Percentiles rank a stretch among this genome's conserved stretches.
These are phyloP conservation scores for Fusarium sp. DNA, from an alignment of 2,329 filamentous ascomycete genomes.

Conservation along the genomic window DNA sequence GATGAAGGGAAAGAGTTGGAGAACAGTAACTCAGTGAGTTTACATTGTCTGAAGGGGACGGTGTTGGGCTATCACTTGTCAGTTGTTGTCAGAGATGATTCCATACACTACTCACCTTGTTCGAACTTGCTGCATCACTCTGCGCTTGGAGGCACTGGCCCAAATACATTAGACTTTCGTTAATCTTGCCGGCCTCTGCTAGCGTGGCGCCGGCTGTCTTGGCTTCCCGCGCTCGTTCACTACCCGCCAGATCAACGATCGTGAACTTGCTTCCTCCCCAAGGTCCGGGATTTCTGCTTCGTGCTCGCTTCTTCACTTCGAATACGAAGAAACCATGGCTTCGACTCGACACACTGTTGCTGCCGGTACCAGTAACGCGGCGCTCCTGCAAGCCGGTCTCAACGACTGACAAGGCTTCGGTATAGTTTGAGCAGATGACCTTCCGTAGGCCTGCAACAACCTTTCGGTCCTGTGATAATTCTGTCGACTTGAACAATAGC, in stretches of 20 bases:
- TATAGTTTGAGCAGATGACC: slow-evolving; percentile 82
- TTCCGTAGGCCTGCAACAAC: slow-evolving; percentile 93
- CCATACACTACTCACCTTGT: slow-evolving; percentile 67
- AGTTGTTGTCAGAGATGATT: slow-evolving; percentile 7
- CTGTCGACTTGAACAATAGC: slow-evolving; percentile 91
- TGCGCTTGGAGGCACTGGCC: slow-evolving; percentile 98
- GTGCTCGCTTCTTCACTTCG: slow-evolving; percentile 85
- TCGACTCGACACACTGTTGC: slow-evolving; percentile 90
- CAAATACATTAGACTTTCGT: slow-evolving; percentile 97
- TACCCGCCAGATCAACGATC: slow-evolving; percentile 92
- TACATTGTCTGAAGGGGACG: slow-evolving; percentile 85
- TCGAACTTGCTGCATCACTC: slow-evolving; percentile 78
- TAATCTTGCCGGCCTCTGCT: slow-evolving; percentile 97
- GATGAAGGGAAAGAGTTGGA: slow-evolving; percentile 85
- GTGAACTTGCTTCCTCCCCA: slow-evolving; percentile 86
- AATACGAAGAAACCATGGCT: slow-evolving; percentile 97
- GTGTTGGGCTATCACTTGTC: slow-evolving; percentile 68
- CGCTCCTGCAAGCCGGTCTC: slow-evolving; percentile 90
- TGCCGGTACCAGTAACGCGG: slow-evolving; percentile 88
- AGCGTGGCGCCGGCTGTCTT: slow-evolving; percentile 94
- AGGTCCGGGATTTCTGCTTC: slow-evolving; percentile 58
- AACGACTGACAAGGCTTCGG: slow-evolving; percentile 88
- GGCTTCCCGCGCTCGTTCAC: slow-evolving; percentile 90
- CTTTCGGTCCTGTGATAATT: slow-evolving; percentile 89
- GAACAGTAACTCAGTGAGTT: slow-evolving; percentile 85